Percentiles rank a stretch among this genome's conserved stretches.
phyloP scores from a whole-genome alignment of 1,284 basidiomycete species.

The Ceratobasidium sp. region DNA sequence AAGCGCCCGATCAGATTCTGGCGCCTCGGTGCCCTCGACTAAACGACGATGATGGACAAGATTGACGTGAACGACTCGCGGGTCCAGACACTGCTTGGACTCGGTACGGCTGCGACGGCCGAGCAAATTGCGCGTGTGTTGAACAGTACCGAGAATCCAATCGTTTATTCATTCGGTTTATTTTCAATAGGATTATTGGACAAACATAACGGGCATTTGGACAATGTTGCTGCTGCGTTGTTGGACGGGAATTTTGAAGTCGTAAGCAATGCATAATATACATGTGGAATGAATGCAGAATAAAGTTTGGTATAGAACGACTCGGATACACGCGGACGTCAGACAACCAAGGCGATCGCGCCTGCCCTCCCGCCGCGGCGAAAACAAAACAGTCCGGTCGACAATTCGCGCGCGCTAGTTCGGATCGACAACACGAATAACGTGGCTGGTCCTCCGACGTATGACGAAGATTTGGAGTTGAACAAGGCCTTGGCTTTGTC shows the following conservation, averaged over 20 bases:
- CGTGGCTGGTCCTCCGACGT: conserved; percentile 25
- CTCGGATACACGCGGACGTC: conserved; percentile 17
- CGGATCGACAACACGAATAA: conserved; percentile 6
- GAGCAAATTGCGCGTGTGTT: conserved; percentile 41
- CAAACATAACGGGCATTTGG: conserved; percentile 44
- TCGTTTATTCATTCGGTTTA: background rate
- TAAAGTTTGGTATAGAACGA: background rate
- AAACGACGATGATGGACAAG: conserved; percentile 4
- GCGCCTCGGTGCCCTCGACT: background rate
- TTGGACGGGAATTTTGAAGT: conserved; percentile 37
- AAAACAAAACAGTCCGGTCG: conserved; percentile 35
- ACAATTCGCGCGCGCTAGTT: conserved; percentile 41
- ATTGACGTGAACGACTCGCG: conserved; percentile 6
- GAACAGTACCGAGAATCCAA: background rate
- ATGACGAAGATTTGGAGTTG: conserved; percentile 48
- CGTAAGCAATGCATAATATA: background rate
- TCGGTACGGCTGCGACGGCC: conserved; percentile 23
- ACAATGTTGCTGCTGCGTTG: conserved; percentile 41
- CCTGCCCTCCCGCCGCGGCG: conserved; percentile 14
- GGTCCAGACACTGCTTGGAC: background rate
- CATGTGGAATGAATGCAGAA: background rate
- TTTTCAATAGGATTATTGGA: conserved; percentile 39
- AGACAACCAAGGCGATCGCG: conserved; percentile 2
- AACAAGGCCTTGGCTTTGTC: conserved; percentile 46
- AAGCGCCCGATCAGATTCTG: conserved; percentile 37